These are phyloP conservation scores for Dictyostelium discoideum DNA, from an alignment of 78 protist genomes.

Conservation along the genomic window DNA sequence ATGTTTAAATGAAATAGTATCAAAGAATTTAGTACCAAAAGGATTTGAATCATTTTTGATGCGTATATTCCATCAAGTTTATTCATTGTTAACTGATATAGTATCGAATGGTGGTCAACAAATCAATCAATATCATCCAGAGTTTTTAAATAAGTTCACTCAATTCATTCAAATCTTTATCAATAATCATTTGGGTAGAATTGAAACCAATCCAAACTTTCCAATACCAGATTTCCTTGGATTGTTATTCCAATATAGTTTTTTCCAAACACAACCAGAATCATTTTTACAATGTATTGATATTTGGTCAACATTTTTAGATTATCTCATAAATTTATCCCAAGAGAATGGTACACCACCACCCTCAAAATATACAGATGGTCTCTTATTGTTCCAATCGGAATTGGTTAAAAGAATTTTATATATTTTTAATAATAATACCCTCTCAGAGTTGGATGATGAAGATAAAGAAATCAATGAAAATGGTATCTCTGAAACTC, in stretches of 20 bases:
- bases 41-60: conserved; percentile 66
- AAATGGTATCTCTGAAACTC: neutral
- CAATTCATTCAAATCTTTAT: conserved; percentile 56
- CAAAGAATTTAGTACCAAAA: conserved; percentile 73
- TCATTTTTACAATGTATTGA: conserved; percentile 28
- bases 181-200: conserved; percentile 48
- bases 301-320: conserved; percentile 62
- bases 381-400: conserved; percentile 43
- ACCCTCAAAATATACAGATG: conserved; percentile 49
- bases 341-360: neutral
- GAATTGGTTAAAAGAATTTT: conserved; percentile 56
- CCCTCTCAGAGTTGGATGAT: conserved; percentile 31
- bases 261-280: conserved; percentile 21
- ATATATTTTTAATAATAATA: neutral
- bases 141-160: conserved; percentile 34
- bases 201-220: conserved; percentile 54
- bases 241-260: conserved; percentile 27
- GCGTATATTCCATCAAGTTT: conserved; percentile 49
- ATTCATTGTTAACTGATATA: conserved; percentile 47
- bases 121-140: conserved; percentile 19
- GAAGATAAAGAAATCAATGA: conserved; percentile 6
- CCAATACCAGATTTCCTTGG: conserved; percentile 45
- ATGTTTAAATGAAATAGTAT: conserved; percentile 64
- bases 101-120: neutral
- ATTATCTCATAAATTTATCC: neutral